Percentiles rank a stretch among this genome's conserved stretches.
These are phyloP conservation scores for Russula brevipes DNA, from an alignment of 768 basidiomycete genomes.

Conservation along the genomic window DNA sequence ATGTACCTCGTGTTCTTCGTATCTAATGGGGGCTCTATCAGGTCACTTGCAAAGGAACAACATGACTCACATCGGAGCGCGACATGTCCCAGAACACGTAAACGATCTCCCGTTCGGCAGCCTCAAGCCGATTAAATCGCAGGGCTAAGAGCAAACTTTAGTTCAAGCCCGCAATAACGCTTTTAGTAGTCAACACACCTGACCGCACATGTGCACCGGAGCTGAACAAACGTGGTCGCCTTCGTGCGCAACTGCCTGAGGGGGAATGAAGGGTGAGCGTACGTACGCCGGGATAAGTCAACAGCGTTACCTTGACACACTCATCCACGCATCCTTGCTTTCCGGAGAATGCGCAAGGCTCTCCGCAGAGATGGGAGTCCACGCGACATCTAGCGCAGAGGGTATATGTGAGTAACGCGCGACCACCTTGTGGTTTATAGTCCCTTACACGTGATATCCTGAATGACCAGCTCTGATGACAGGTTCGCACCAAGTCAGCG, in stretches of 20 bases:
- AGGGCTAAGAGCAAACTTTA: constrained; percentile 10
- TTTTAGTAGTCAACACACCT: constrained; percentile 34
- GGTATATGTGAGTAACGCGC: constrained; percentile 26
- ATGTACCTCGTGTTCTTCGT: constrained; percentile 43
- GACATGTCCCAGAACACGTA: constrained; percentile 18
- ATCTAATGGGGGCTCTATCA: constrained; percentile 33
- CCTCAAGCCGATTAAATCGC: constrained; percentile 16
- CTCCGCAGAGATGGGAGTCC: constrained; percentile 50
- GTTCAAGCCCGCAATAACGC: too few species aligned
- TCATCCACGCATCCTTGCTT: constrained; percentile 47
- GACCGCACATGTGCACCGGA: constrained; percentile 49
- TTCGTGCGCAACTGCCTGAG: constrained; percentile 47
- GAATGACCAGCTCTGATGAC: constrained; percentile 49
- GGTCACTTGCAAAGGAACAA: background rate
- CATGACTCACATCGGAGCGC: constrained; percentile 13
- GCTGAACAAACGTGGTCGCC: constrained; percentile 53
- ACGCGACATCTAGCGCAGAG: constrained; percentile 40
- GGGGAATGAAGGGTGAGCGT: background rate
- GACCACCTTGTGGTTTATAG: background rate
- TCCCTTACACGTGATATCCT: constrained; percentile 46
- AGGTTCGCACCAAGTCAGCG: background rate
- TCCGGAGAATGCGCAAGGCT: constrained; percentile 42
- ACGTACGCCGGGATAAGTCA: background rate
- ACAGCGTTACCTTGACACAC: constrained; percentile 44
- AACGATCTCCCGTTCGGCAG: constrained; percentile 16